Conservation (phyloP, 768 basidiomycete genomes). For the Boletus reticulatus region DNA sequence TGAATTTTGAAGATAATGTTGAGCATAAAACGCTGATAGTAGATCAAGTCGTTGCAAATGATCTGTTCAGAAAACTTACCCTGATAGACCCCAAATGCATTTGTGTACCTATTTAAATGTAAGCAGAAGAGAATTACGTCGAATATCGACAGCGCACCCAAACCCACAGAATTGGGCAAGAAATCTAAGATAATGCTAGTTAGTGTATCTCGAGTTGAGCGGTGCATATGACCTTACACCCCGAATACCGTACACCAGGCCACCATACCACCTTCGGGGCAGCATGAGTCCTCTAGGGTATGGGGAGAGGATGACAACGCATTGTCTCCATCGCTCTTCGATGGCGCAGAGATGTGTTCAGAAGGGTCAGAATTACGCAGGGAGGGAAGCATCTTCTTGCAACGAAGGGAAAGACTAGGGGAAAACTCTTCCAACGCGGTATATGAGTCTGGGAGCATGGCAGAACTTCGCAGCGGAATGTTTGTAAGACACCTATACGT, state of each 20-base stretch:
- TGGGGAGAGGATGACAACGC: neutral
- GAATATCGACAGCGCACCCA: conserved; percentile 12
- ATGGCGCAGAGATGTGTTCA: neutral
- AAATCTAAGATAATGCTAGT: conserved; percentile 18
- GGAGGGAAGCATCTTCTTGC: conserved; percentile 1
- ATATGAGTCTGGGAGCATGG: neutral
- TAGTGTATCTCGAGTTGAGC: neutral
- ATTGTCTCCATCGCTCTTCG: neutral
- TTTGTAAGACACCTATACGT: neutral
- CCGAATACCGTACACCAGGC: conserved; percentile 28
- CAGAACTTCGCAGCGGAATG: neutral
- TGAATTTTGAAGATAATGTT: conserved; percentile 20
- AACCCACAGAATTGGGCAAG: conserved; percentile 26
- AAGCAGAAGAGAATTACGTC: neutral
- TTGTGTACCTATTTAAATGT: conserved; percentile 11
- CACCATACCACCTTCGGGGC: conserved; percentile 16
- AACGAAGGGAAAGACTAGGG: neutral
- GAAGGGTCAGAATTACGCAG: neutral
- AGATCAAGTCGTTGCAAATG: neutral
- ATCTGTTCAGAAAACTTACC: neutral
- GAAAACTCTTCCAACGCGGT: neutral
- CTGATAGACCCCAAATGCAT: conserved; percentile 30
- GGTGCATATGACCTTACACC: conserved; percentile 13
- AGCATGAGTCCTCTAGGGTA: neutral
- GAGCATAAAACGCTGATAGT: conserved; percentile 20